Percentiles rank a stretch among this genome's conserved stretches.
Conservation (phyloP, 768 basidiomycete species). For the Auriscalpium orientale region DNA sequence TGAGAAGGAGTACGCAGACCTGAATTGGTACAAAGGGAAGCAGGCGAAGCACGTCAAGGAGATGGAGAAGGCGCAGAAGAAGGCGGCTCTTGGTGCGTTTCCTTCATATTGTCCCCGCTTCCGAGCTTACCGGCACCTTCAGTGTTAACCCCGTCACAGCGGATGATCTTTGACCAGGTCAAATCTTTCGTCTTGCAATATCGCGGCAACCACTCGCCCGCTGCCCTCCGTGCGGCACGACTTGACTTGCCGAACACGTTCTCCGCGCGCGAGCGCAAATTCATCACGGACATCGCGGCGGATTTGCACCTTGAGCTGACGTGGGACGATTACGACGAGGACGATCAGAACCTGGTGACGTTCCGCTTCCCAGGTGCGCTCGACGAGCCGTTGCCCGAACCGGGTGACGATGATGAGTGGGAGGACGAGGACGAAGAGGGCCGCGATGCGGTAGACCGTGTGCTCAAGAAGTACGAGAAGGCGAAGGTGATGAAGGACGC, state of each 20-base stretch:
- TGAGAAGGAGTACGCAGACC: constrained; percentile 83
- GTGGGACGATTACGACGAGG: constrained; percentile 93
- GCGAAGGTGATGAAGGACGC: constrained; percentile 71
- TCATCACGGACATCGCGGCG: constrained; percentile 67
- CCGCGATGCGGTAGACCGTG: constrained; percentile 65
- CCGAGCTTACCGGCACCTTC: background rate
- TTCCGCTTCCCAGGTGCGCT: constrained; percentile 47
- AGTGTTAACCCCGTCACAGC: constrained; percentile 71
- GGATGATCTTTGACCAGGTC: constrained; percentile 71
- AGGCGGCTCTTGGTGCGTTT: constrained; percentile 54
- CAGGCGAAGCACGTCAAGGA: constrained; percentile 66
- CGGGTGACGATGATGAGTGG: constrained; percentile 45
- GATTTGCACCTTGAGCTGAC: constrained; percentile 70
- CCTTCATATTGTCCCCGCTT: background rate
- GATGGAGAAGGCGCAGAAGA: constrained; percentile 53
- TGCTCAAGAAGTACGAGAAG: constrained; percentile 82
- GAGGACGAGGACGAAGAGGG: constrained; percentile 68
- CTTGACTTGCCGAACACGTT: constrained; percentile 74
- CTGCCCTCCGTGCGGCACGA: constrained; percentile 27
- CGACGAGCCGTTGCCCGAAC: constrained; percentile 29
- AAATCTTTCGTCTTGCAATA: constrained; percentile 60
- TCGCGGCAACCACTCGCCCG: constrained; percentile 28
- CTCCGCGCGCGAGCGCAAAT: constrained; percentile 71
- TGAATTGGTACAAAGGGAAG: constrained; percentile 93
- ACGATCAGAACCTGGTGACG: constrained; percentile 71